Percentiles rank a stretch among this genome's conserved stretches.
Conservation (phyloP, 1,139 yeast genomes). For the Candida sanyaensis region DNA sequence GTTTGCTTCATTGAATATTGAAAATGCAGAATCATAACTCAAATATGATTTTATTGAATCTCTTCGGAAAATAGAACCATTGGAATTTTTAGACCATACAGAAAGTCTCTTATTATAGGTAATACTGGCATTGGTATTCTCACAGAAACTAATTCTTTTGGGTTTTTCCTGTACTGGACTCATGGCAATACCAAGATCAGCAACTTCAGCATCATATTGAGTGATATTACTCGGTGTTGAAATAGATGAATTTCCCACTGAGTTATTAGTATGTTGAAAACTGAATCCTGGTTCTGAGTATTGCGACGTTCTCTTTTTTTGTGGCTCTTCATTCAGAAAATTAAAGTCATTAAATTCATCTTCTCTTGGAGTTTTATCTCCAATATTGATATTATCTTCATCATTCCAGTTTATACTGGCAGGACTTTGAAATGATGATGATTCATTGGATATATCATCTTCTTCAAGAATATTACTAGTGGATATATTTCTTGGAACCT, state of each 20-base stretch:
- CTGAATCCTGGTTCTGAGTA: conserved; percentile 18
- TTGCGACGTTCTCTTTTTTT: conserved; percentile 1
- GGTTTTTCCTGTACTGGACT: conserved; percentile 34
- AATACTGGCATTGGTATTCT: conserved; percentile 17
- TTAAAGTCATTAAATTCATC: conserved; percentile 12
- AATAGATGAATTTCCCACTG: conserved; percentile 28
- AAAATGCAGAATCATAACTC: conserved; percentile 58
- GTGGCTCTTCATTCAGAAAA: conserved; percentile 5
- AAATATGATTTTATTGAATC: conserved; percentile 52
- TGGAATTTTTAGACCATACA: conserved; percentile 16
- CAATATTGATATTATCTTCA: conserved; percentile 32
- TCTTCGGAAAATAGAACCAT: conserved; percentile 28
- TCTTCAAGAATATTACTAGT: conserved; percentile 16
- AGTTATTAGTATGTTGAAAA: conserved; percentile 18
- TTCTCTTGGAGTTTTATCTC: conserved; percentile 8
- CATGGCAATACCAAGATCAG: conserved; percentile 47
- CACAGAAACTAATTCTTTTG: conserved; percentile 29
- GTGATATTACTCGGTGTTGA: conserved; percentile 46
- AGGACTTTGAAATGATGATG: conserved; percentile 45
- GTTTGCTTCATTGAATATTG: conserved; percentile 32
- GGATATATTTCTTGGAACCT: conserved; percentile 10
- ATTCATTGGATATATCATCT: conserved; percentile 22
- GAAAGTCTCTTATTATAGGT: conserved; percentile 24
- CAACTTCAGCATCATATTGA: conserved; percentile 43
- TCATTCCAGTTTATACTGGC: conserved; percentile 50